Evolutionary conservation across 495 filamentous ascomycete genomes (phyloP).

Genomic region (Chaetomium tenue): DNA sequence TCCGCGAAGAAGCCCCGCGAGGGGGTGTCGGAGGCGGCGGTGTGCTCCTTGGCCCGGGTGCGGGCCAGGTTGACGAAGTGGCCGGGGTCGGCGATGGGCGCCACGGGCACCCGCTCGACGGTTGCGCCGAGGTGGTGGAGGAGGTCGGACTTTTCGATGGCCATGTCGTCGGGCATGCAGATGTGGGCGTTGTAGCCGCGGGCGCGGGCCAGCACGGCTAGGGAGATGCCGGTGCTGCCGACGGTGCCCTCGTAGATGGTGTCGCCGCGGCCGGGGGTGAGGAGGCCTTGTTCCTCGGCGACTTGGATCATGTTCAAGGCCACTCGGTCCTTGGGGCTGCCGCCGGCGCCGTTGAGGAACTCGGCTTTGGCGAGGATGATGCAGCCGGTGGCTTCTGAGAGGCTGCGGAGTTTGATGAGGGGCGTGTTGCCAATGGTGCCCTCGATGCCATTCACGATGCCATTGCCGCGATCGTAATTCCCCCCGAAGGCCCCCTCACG

Average conservation of each 20-base stretch:
- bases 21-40: slow-evolving; percentile 41
- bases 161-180: slow-evolving; percentile 94
- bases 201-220: slow-evolving; percentile 83
- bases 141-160: slow-evolving; percentile 81
- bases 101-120: slow-evolving; percentile 84
- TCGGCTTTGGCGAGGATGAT: slow-evolving; percentile 94
- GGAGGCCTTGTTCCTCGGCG: slow-evolving; percentile 75
- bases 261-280: slow-evolving; percentile 80
- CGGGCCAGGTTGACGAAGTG: slow-evolving; percentile 96
- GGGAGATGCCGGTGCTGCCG: slow-evolving; percentile 88
- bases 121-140: slow-evolving; percentile 86
- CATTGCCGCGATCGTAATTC: slow-evolving; percentile 25
- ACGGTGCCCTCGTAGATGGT: slow-evolving; percentile 97
- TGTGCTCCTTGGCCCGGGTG: slow-evolving; percentile 69
- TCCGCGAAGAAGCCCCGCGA: slow-evolving; percentile 85
- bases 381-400: slow-evolving; percentile 90
- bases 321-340: slow-evolving; percentile 93
- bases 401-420: slow-evolving; percentile 78
- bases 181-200: slow-evolving; percentile 91
- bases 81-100: slow-evolving; percentile 82
- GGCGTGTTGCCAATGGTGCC: slow-evolving; percentile 94
- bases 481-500: slow-evolving; percentile 34
- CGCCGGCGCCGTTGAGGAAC: slow-evolving; percentile 94
- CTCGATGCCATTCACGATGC: slow-evolving; percentile 71
- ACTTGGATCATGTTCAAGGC: slow-evolving; percentile 82